Evolutionary conservation across 2,329 filamentous ascomycete genomes (phyloP), one percentile per base, ranked within the genome.

Genomic region (Cladosporium sphaerospermum): DNA sequence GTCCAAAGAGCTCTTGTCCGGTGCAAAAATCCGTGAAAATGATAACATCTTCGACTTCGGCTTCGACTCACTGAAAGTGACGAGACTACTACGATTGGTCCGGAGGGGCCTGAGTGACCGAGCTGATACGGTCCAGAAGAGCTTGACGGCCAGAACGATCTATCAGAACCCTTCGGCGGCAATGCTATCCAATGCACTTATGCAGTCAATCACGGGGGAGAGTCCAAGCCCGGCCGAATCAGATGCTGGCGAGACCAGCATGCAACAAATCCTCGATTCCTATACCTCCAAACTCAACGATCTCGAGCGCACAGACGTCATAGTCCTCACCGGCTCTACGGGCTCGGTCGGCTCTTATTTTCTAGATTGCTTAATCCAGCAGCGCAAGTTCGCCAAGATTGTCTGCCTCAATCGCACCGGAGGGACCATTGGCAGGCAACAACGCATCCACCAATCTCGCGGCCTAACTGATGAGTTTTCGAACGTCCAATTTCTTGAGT

Each of bases 101-200:
- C 18, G 36, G 11, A 36, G 7, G 8, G 28, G 45, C 8, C 34
- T 49, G 7, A n/a, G 31, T 11, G 9, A 45, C 64, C 74, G 0
- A 65, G 69, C 9, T 65, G 64, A 10, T 63, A 67, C 3, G 74
- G 75, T 60, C 72, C 73, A 0, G 76, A 79, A 45, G 58, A 69
- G 3, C 68, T 64, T 13, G 75, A 76, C 0, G 69, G 73, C 11
- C 78, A 80, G 59, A 72, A 73, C 0, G 75, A 41, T 49, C 69
- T 0, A 67, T 76, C 3, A 72, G 74, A 60, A 69, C 75, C 3
- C 64, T 64, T 0, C 65, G 23, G 23, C 23, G 5, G 23, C 23
- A 28, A 28, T 28, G 23, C 23, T 28, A 28, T 28, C 23, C 23
- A 28, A 28, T 5, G 23, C 7, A 5, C 23, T 28, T 5, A 28